Conservation (phyloP, 1,284 basidiomycete genomes). For the Pseudozyma hubeiensis region DNA sequence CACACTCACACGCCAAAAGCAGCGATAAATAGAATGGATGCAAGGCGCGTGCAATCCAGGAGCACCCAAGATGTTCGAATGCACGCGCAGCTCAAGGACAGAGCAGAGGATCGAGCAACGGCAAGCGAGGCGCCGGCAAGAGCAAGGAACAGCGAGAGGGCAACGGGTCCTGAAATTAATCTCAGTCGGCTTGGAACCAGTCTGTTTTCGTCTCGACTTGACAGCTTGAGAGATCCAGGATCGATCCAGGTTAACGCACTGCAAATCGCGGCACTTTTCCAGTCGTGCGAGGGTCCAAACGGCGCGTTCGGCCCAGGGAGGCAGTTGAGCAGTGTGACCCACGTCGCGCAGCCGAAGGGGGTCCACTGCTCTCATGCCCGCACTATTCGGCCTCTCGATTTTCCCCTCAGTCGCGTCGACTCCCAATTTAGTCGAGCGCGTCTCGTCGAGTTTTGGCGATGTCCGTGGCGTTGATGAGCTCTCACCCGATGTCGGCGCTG, state of each 20-base stretch:
- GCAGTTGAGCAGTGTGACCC: constrained; percentile 7
- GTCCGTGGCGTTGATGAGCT: constrained; percentile 9
- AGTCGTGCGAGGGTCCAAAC: not conserved
- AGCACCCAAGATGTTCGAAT: not conserved
- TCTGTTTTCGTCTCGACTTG: not conserved
- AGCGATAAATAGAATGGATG: not conserved
- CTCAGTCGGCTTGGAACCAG: too few relatives aligned
- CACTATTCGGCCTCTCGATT: not conserved
- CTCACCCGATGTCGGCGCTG: not conserved
- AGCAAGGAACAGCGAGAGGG: constrained; percentile 4
- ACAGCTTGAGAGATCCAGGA: constrained; percentile 12
- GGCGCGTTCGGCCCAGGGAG: not conserved
- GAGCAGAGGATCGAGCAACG: not conserved
- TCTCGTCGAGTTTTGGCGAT: constrained; percentile 2
- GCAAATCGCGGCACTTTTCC: constrained; percentile 14
- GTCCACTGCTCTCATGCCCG: constrained; percentile 16
- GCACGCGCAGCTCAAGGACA: too few relatives aligned
- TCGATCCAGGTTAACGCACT: constrained; percentile 1
- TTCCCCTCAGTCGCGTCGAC: constrained; percentile 8
- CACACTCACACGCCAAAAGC: not conserved
- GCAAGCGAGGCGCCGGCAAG: not conserved
- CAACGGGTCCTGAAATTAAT: too few relatives aligned
- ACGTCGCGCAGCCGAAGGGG: not conserved
- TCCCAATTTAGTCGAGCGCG: constrained; percentile 4
- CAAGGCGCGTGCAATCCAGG: not conserved